Percentiles rank a stretch among this genome's conserved stretches.
Conservation (phyloP, 805 yeast species). For the Clavispora asparagi region DNA sequence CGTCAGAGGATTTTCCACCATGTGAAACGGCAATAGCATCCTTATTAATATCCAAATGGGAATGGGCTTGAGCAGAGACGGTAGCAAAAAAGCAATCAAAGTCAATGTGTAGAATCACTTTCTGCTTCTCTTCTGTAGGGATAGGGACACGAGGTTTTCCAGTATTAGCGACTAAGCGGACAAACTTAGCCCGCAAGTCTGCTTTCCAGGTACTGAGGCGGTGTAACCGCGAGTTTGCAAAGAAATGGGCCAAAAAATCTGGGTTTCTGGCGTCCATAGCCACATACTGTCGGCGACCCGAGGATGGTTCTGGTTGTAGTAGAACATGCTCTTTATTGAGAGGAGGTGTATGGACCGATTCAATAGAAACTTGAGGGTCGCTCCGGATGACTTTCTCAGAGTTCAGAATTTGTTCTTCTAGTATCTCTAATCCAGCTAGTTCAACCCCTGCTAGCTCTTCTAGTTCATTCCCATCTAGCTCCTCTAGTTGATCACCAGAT, state of each 20-base stretch:
- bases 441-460: too few species aligned
- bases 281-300: not conserved
- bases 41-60: conserved; percentile 45
- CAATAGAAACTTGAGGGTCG: too few species aligned
- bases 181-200: conserved; percentile 58
- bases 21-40: conserved; percentile 61
- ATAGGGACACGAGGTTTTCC: conserved; percentile 6
- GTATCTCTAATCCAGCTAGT: too few species aligned
- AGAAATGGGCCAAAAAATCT: conserved; percentile 63
- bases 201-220: conserved; percentile 87
- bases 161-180: conserved; percentile 36
- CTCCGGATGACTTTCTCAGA: too few species aligned
- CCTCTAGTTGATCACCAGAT: too few species aligned
- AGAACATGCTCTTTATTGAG: too few species aligned
- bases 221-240: conserved; percentile 78
- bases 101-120: conserved; percentile 70
- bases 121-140: conserved; percentile 5
- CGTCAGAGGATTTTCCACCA: conserved; percentile 61
- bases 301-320: not conserved
- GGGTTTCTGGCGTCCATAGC: conserved; percentile 66
- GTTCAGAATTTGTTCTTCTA: too few species aligned
- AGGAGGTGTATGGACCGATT: too few species aligned
- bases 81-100: conserved; percentile 94
- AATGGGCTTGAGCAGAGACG: conserved; percentile 60
- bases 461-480: too few species aligned